Percentiles rank a stretch among this genome's conserved stretches.
Conservation (phyloP, 2,329 filamentous ascomycete species). For the Bipolaris oryzae region DNA sequence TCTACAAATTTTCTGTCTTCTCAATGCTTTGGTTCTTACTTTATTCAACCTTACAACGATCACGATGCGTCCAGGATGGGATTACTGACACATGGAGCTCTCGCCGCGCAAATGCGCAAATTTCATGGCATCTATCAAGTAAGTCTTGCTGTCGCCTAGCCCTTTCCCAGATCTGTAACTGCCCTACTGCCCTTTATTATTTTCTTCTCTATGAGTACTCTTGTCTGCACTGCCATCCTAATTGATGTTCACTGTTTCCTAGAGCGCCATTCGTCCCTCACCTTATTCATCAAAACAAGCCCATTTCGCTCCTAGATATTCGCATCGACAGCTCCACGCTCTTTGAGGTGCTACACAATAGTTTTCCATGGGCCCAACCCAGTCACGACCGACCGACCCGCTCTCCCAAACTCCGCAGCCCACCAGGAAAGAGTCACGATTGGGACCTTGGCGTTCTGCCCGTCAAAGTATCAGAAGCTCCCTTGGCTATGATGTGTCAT, state of each 20-base stretch:
- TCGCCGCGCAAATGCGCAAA: slow-evolving; percentile 26
- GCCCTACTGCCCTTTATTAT: not conserved
- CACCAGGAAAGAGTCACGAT: slow-evolving; percentile 9
- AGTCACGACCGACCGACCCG: not conserved
- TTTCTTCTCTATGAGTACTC: not conserved
- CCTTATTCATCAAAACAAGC: not conserved
- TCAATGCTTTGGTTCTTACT: too few relatives aligned
- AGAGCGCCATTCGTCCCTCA: not conserved
- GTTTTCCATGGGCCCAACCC: slow-evolving; percentile 14
- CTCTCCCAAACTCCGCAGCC: not conserved
- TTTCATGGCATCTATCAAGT: slow-evolving; percentile 6
- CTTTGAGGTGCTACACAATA: not conserved
- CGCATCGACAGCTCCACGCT: not conserved
- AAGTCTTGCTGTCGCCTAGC: slow-evolving; percentile 2
- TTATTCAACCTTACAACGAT: not conserved
- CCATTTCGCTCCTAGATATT: not conserved
- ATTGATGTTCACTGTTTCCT: not conserved
- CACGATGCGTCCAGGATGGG: not conserved
- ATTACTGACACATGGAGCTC: not conserved
- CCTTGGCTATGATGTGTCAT: slow-evolving; percentile 12
- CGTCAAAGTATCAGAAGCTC: slow-evolving; percentile 17
- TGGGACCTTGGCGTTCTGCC: slow-evolving; percentile 15
- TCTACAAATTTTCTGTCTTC: too few relatives aligned
- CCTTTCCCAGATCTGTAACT: not conserved
- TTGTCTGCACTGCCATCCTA: not conserved